Evolutionary conservation across 1,284 basidiomycete species (phyloP).

Genomic region (Heterobasidion irregulare): DNA sequence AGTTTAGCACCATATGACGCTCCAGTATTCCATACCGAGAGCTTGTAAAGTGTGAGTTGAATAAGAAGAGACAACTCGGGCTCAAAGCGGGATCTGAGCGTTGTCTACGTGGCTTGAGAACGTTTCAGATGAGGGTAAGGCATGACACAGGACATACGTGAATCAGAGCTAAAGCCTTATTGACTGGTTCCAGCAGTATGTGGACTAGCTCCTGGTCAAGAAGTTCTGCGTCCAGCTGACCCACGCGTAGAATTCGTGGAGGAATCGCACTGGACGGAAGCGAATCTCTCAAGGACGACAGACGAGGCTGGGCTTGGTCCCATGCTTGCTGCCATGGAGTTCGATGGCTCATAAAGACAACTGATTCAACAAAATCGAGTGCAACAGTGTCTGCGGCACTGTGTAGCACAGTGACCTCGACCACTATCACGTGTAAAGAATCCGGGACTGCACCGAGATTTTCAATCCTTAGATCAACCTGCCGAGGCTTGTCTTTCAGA

Average conservation of each 20-base stretch:
- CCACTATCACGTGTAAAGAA: too few relatives aligned
- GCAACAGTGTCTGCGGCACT: not conserved
- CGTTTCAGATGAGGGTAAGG: not conserved
- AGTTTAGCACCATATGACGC: conserved; percentile 89
- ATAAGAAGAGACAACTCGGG: conserved; percentile 79
- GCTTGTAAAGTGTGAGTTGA: conserved; percentile 74
- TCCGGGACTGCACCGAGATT: too few relatives aligned
- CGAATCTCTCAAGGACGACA: conserved; percentile 37
- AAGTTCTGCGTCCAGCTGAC: conserved; percentile 88
- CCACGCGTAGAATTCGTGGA: conserved; percentile 68
- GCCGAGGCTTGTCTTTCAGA: not conserved
- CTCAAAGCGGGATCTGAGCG: conserved; percentile 62
- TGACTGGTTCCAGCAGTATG: conserved; percentile 79
- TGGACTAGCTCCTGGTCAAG: conserved; percentile 87
- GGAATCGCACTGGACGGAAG: conserved; percentile 23
- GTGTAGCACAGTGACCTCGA: too few relatives aligned
- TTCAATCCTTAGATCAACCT: too few relatives aligned
- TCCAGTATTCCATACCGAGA: conserved; percentile 75
- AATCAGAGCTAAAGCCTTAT: conserved; percentile 62
- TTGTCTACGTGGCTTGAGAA: conserved; percentile 30
- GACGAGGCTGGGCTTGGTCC: conserved; percentile 45
- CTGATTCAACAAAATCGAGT: not conserved
- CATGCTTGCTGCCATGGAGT: conserved; percentile 54
- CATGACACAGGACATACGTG: conserved; percentile 40
- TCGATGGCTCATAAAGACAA: conserved; percentile 6